Base-by-base conservation (phyloP, 306 rosid species). In the Styphnolobium japonicum region DNA sequence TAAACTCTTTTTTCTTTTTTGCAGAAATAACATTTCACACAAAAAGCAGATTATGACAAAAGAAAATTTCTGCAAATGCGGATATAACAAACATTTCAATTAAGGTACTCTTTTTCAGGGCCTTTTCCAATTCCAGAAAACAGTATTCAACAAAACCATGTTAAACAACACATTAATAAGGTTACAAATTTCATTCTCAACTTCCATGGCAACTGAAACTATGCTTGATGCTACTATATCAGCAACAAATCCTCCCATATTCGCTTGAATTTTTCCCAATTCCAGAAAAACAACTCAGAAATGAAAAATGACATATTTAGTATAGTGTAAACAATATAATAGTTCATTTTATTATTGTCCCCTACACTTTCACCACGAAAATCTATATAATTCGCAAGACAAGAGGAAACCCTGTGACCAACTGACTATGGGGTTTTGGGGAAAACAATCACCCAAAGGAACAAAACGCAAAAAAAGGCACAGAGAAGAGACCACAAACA, bases 81-180 rank as follows among this genome's bases (percentile, higher is more conserved):
- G 55, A 22, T n/a, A 70, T 39, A 60, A 49, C 77, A 52, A 58
- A 27, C 33, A 66, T 52, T 70, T 67, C 45, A 48, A 57, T 51
- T 31, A 10, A 78, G 33, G 63, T 37, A 66, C 64, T 39, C 11
- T 3, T 71, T 77, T 0, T 10, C 73, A 60, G 62, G 69, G 43
- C 25, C 10, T 43, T 53, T 71, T 66, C 43, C 76, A 78, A 25
- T 61, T 60, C 67, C 71, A 71, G 66, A 83, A 71, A 52, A 34
- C 36, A 43, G 62, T 6, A n/a, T 49, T 45, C 46, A 16, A 34
- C 58, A 74, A 55, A 78, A 64, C 55, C 75, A 52, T 67, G 48
- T 62, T 25, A 61, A 61, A 62, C 34, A 55, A 56, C 7, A 29
- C 29, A 58, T 51, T 8, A 15, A 45, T 10, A 42, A 23, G 52